Evolutionary conservation across 768 basidiomycete genomes (phyloP).

Genomic region (Tremella yokohamensis): DNA sequence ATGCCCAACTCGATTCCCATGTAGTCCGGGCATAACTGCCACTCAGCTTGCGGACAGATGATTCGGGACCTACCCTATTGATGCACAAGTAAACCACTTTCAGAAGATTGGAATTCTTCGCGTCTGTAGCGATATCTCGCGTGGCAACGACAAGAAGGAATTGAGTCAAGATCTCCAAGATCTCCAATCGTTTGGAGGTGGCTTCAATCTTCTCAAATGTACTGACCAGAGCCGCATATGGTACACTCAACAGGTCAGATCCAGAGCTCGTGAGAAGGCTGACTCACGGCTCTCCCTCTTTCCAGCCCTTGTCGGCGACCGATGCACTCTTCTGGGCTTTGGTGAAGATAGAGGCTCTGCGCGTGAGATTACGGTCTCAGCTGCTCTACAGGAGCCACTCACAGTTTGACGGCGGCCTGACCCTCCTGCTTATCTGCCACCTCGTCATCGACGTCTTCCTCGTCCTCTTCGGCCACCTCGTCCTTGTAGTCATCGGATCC

Average conservation of each 20-base stretch:
- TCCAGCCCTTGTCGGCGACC: constrained; percentile 67
- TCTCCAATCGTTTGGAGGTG: constrained; percentile 93
- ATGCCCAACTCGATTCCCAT: constrained; percentile 92
- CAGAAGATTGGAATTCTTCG: constrained; percentile 62
- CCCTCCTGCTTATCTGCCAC: constrained; percentile 48
- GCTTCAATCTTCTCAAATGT: constrained; percentile 84
- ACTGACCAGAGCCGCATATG: constrained; percentile 87
- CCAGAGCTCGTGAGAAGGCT: background rate
- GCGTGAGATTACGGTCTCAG: constrained; percentile 3
- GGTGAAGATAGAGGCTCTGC: constrained; percentile 44
- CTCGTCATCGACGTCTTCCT: constrained; percentile 50
- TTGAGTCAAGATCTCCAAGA: constrained; percentile 78
- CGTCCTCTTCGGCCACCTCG: constrained; percentile 53
- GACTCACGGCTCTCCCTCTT: constrained; percentile 74
- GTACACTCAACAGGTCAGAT: constrained; percentile 61
- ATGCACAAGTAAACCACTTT: constrained; percentile 94
- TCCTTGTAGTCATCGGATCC: constrained; percentile 14
- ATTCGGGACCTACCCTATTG: constrained; percentile 69
- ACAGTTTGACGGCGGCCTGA: constrained; percentile 65
- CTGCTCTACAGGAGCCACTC: constrained; percentile 20
- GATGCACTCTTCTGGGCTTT: constrained; percentile 36
- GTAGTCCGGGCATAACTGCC: constrained; percentile 88
- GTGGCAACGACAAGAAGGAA: constrained; percentile 87
- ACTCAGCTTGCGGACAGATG: background rate
- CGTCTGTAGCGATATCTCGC: constrained; percentile 71